phyloP scores from a whole-genome alignment of 2,329 filamentous ascomycete species.

The Xylaria sp. region DNA sequence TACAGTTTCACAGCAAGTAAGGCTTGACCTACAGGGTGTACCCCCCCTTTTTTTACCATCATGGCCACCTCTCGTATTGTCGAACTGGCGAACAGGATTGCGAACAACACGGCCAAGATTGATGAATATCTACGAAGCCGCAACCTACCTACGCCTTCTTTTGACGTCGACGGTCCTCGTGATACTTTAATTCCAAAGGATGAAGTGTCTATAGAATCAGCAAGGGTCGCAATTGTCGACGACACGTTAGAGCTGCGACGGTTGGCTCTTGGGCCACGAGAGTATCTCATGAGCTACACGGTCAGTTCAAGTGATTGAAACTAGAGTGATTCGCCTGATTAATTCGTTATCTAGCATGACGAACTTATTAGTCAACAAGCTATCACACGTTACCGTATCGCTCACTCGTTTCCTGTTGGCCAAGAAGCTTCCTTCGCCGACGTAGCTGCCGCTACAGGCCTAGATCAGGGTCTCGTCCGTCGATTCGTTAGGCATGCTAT shows the following conservation, averaged over 20 bases:
- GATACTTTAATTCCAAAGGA: conserved; percentile 33
- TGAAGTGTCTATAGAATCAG: conserved; percentile 29
- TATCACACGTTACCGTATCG: conserved; percentile 39
- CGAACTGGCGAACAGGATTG: conserved; percentile 33
- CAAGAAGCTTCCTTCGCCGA: conserved; percentile 38
- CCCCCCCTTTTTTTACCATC: not conserved
- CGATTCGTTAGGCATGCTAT: conserved; percentile 37
- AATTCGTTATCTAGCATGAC: conserved; percentile 35
- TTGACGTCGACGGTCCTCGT: conserved; percentile 37
- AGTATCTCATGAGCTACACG: conserved; percentile 41
- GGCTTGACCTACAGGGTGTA: not conserved
- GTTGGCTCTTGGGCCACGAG: conserved; percentile 40
- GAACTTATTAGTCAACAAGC: conserved; percentile 44
- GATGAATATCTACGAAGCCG: conserved; percentile 31
- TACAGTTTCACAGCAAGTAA: not conserved
- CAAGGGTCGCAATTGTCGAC: conserved; percentile 39
- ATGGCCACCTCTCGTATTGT: conserved; percentile 36
- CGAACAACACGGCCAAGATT: conserved; percentile 27
- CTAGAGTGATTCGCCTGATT: not conserved
- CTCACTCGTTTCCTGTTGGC: conserved; percentile 41
- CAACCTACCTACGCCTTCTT: conserved; percentile 35
- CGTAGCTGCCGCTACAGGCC: conserved; percentile 36
- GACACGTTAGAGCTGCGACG: conserved; percentile 40
- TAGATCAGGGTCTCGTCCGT: conserved; percentile 35
- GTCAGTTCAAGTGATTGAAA: conserved; percentile 4